Evolutionary conservation across 495 filamentous ascomycete genomes (phyloP), one percentile per base, ranked within the genome.

Genomic region (Xylaria scruposa): DNA sequence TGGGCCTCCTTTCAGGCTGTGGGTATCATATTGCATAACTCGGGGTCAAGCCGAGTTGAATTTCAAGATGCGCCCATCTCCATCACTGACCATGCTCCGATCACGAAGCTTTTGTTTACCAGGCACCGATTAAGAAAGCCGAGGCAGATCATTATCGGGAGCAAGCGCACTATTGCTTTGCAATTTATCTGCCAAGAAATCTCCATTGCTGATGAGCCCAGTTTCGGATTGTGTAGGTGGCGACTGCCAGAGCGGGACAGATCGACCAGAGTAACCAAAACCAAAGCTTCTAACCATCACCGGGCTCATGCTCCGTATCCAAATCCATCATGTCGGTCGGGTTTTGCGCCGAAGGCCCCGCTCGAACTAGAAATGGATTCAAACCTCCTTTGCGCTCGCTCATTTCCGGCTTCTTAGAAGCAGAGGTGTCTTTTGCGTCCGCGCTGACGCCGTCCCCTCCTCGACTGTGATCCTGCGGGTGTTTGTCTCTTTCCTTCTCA

Each of bases 341-440:
- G 2, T 47, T 65, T 66, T 72, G 73, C 9, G 67, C n/a, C 6
- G 66, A 54, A 46, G 61, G 47, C 40, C 33, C 68, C 6, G 72
- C 44, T 15, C 72, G 76, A 21, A 56, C 53, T 8, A 79, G 47
- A 38, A 79, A 79, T 4, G 74, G 72, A 13, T 60, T 69, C 8
- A 70, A 31, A 2, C 70, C 71, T 17, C 75, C 73, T 24, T 42
- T 62, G 21, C 78, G 76, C 67, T 84, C 81, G 67, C 76, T 78
- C 82, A 84, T 84, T 74, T 84, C 82, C 9, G 73, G 79, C 8
- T 61, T 65, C 47, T 77, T 81, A 1, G 65, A 56, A 7, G 59
- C 24, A n/a, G 44, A 33, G 3, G 46, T 38, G 38, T n/a, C 44
- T 8, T 63, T 38, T n/a, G 38, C 24, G 24, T 47, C 40, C 24